A percentile compares a stretch with the other conserved stretches of the same genome.
These are phyloP conservation scores for Fusarium nanum DNA, from an alignment of 2,329 filamentous ascomycete genomes.

Conservation along the genomic window DNA sequence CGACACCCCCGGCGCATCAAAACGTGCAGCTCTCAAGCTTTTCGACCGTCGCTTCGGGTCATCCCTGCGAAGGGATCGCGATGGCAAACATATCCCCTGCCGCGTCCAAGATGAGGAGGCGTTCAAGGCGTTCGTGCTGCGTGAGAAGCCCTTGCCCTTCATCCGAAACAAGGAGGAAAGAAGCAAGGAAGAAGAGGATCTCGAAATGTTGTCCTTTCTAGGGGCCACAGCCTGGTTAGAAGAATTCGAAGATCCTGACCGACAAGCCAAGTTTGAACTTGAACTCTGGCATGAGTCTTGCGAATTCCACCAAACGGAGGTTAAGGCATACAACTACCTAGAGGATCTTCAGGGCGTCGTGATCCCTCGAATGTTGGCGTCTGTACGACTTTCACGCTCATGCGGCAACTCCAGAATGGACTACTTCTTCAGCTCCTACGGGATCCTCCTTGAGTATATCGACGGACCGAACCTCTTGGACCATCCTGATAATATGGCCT, in stretches of 20 bases:
- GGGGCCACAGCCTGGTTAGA: background rate
- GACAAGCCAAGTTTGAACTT: background rate
- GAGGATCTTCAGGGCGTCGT: background rate
- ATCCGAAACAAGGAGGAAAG: too few species aligned
- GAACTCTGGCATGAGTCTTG: background rate
- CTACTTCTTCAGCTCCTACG: background rate
- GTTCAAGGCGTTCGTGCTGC: background rate
- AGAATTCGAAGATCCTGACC: too few species aligned
- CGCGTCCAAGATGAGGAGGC: background rate
- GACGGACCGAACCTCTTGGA: background rate
- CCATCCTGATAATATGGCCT: too few species aligned
- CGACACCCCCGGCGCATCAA: too few species aligned
- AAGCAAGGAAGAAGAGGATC: too few species aligned
- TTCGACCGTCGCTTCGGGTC: background rate
- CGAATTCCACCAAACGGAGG: background rate
- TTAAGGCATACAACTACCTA: background rate
- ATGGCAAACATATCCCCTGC: background rate
- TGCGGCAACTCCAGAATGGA: fast-evolving
- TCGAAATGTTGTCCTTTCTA: too few species aligned
- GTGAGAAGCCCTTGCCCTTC: background rate
- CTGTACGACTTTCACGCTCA: background rate
- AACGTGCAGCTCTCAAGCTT: background rate
- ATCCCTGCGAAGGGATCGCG: background rate
- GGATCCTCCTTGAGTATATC: background rate
- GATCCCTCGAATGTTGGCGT: background rate